A percentile compares a stretch with the other conserved stretches of the same genome.
Conservation (phyloP, 148 eudicot species). For the Beta vulgaris region DNA sequence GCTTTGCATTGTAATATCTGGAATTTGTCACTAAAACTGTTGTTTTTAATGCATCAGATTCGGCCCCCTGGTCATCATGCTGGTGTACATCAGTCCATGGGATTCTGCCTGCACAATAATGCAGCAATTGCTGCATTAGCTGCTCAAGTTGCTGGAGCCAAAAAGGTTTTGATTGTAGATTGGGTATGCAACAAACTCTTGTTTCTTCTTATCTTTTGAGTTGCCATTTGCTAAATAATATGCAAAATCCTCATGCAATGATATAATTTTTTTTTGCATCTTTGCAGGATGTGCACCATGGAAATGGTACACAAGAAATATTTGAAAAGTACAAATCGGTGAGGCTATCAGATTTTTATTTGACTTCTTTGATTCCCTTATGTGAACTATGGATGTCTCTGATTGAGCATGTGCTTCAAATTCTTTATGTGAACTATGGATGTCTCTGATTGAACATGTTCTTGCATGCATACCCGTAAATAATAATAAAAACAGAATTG, state of each 20-base stretch:
- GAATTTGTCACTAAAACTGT: background rate
- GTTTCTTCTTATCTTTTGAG: background rate
- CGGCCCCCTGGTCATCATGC: conserved; percentile 99
- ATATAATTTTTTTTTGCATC: background rate
- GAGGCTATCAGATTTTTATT: conserved; percentile 23
- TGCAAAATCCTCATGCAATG: background rate
- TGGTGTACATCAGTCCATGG: conserved; percentile 86
- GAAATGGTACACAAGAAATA: conserved; percentile 98
- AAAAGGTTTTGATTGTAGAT: conserved; percentile 83
- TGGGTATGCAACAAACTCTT: conserved; percentile 54
- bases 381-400: background rate
- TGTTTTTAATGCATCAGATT: conserved; percentile 46
- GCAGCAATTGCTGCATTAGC: conserved; percentile 94
- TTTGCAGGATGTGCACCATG: conserved; percentile 97
- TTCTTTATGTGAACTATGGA: background rate
- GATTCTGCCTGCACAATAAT: conserved; percentile 99
- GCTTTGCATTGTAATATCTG: background rate
- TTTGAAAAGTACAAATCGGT: conserved; percentile 84
- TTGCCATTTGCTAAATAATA: conserved; percentile 13
- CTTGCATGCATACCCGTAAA: background rate
- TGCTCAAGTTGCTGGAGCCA: conserved; percentile 88
- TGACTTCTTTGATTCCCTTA: background rate
- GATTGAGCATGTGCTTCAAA: background rate
- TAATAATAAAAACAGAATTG: too few relatives aligned
- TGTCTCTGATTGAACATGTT: background rate